A percentile compares a stretch with the other conserved stretches of the same genome.
These are phyloP conservation scores for Colletotrichum noveboracense DNA, from an alignment of 2,329 filamentous ascomycete species.

Conservation along the genomic window DNA sequence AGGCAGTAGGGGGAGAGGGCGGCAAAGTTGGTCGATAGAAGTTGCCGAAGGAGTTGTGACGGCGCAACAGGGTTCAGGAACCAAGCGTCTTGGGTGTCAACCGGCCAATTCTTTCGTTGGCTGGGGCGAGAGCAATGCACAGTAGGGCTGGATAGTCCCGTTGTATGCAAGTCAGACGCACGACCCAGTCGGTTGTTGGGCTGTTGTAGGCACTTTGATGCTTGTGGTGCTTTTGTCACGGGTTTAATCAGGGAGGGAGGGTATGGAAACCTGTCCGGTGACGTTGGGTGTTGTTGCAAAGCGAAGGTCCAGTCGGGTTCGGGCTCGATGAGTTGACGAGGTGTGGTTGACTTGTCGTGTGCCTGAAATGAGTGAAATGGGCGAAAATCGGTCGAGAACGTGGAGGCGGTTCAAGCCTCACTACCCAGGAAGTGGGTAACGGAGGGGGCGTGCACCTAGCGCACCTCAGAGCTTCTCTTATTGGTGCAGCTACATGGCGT, in stretches of 20 bases:
- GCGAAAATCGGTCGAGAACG: conserved; percentile 12
- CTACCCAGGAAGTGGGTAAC: conserved; percentile 15
- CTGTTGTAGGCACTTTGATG: not conserved
- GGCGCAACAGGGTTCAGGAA: conserved; percentile 5
- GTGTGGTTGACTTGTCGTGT: conserved; percentile 9
- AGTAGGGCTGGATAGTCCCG: conserved; percentile 18
- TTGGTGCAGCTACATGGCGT: not conserved
- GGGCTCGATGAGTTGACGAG: not conserved
- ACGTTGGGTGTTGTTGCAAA: conserved; percentile 1
- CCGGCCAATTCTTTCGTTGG: conserved; percentile 13
- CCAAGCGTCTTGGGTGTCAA: not conserved
- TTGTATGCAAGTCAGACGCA: conserved; percentile 20
- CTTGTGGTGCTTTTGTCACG: not conserved
- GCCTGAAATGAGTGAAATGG: not conserved
- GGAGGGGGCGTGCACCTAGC: conserved; percentile 12
- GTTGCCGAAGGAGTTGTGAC: not conserved
- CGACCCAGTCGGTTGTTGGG: conserved; percentile 14
- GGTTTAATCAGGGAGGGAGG: not conserved
- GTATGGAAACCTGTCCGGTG: not conserved
- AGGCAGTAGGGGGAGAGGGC: not conserved
- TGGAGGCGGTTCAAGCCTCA: conserved; percentile 15
- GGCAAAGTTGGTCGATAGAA: not conserved
- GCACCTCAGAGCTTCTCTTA: not conserved
- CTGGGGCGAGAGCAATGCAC: not conserved
- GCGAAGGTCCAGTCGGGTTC: not conserved